These are phyloP conservation scores for Kuraishia capsulata DNA, from an alignment of 805 yeast genomes.

Conservation along the genomic window DNA sequence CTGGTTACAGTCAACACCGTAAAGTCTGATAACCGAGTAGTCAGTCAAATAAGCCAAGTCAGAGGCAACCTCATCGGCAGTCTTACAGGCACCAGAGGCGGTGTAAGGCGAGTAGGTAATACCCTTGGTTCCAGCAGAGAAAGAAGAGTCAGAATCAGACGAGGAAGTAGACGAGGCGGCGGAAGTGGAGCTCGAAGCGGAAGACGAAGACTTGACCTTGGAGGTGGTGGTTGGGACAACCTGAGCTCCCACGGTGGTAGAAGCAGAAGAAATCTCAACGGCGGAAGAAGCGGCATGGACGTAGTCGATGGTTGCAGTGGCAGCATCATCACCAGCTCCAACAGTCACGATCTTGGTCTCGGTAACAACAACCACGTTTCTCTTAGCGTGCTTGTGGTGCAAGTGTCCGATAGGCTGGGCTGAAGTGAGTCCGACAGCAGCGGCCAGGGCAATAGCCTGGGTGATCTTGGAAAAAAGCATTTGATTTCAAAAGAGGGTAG, in stretches of 20 bases:
- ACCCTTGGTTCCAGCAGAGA: constrained; percentile 50
- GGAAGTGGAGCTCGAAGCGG: constrained; percentile 16
- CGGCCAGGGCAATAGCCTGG: constrained; percentile 34
- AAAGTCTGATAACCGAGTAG: constrained; percentile 60
- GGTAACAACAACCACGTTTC: constrained; percentile 38
- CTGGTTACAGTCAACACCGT: constrained; percentile 84
- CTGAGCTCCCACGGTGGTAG: constrained; percentile 17
- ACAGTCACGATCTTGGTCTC: constrained; percentile 40
- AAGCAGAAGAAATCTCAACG: constrained; percentile 9
- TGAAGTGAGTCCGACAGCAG: constrained; percentile 37
- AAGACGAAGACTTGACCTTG: constrained; percentile 9
- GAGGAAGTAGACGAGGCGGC: constrained; percentile 24
- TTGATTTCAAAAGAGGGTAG: neutral
- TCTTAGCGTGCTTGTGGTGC: constrained; percentile 55
- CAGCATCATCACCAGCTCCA: constrained; percentile 21
- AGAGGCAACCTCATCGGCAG: constrained; percentile 43
- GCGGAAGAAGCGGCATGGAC: constrained; percentile 22
- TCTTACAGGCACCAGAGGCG: constrained; percentile 59
- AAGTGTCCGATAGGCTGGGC: constrained; percentile 56
- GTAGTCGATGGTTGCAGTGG: constrained; percentile 19
- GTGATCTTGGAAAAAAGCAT: constrained; percentile 26
- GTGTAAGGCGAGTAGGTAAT: constrained; percentile 78
- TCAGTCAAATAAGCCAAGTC: constrained; percentile 47
- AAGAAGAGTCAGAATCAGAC: constrained; percentile 20
- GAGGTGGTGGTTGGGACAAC: constrained; percentile 19